A percentile compares a stretch with the other conserved stretches of the same genome.
These are phyloP conservation scores for Umbilicus rupestris DNA, from an alignment of 164 flowering plant genomes.

Conservation along the genomic window DNA sequence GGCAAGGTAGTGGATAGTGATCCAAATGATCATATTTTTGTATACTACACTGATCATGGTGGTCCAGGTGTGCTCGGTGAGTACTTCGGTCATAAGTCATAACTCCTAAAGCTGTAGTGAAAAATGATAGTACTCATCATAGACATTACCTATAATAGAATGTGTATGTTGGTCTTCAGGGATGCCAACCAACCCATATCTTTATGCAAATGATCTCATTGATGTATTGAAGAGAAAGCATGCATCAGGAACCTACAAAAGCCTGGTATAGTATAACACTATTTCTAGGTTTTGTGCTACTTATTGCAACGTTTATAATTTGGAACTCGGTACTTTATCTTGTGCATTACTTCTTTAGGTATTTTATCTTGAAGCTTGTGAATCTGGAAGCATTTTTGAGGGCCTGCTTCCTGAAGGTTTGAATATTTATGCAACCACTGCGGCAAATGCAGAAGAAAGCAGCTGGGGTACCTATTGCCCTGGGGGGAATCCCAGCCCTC, in stretches of 20 bases:
- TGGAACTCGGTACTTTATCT: background rate
- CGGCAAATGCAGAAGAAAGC: conserved; percentile 77
- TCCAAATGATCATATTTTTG: conserved; percentile 69
- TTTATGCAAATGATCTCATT: conserved; percentile 44
- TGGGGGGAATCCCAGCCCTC: conserved; percentile 53
- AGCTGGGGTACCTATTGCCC: conserved; percentile 95
- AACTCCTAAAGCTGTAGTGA: background rate
- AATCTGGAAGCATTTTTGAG: conserved; percentile 91
- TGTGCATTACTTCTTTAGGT: conserved; percentile 31
- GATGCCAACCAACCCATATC: conserved; percentile 40
- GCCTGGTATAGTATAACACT: conserved; percentile 40
- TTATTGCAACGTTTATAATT: background rate
- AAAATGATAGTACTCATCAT: background rate
- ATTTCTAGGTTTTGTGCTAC: background rate
- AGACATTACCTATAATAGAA: background rate
- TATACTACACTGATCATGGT: conserved; percentile 81
- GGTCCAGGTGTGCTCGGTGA: conserved; percentile 90
- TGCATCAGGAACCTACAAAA: conserved; percentile 49
- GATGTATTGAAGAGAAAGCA: conserved; percentile 48
- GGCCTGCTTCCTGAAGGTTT: conserved; percentile 73
- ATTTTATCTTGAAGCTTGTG: conserved; percentile 91
- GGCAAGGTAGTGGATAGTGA: conserved; percentile 82
- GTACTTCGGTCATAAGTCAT: conserved; percentile 19
- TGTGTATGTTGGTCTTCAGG: conserved; percentile 18
- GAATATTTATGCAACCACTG: conserved; percentile 86